A percentile compares a stretch with the other conserved stretches of the same genome.
Evolutionary conservation across 805 yeast genomes (phyloP).

Genomic region (Priceomyces medius): DNA sequence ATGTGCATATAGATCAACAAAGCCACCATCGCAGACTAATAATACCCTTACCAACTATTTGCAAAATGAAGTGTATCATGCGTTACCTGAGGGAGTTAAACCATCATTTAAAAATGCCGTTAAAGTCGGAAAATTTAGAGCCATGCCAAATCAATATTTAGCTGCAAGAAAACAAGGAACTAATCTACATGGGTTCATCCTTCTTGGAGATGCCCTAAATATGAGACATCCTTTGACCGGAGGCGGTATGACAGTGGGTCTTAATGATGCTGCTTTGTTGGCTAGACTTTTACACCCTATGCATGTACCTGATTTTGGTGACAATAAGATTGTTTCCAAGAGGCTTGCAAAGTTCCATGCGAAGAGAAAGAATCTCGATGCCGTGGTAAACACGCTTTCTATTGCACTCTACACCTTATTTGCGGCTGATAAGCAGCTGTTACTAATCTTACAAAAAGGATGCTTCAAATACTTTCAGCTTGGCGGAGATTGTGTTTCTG

Average conservation of each 20-base stretch:
- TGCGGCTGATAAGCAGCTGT: conserved; percentile 74
- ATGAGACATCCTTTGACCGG: conserved; percentile 99
- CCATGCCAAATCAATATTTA: conserved; percentile 93
- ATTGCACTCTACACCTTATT: conserved; percentile 87
- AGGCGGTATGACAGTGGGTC: conserved; percentile 98
- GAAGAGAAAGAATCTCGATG: conserved; percentile 73
- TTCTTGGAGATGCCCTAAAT: conserved; percentile 90
- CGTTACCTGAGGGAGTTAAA: conserved; percentile 60
- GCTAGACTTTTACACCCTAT: conserved; percentile 60
- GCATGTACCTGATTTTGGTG: conserved; percentile 52
- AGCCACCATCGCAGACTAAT: conserved; percentile 63
- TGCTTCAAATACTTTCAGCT: conserved; percentile 82
- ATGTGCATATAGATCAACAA: conserved; percentile 77
- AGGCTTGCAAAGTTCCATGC: conserved; percentile 68
- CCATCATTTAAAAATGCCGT: conserved; percentile 73
- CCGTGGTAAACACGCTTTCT: conserved; percentile 86
- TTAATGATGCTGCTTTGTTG: conserved; percentile 76
- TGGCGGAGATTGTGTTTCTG: conserved; percentile 77
- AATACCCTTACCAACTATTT: conserved; percentile 64
- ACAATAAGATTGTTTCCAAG: conserved; percentile 55
- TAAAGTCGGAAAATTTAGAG: conserved; percentile 52
- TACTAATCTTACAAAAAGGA: conserved; percentile 75
- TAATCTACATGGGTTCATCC: conserved; percentile 62
- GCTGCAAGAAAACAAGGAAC: conserved; percentile 67
- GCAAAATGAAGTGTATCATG: conserved; percentile 56